These are phyloP conservation scores for Halocafeteria seosinensis DNA, from an alignment of 108 stramenopile genomes.

Conservation along the genomic window DNA sequence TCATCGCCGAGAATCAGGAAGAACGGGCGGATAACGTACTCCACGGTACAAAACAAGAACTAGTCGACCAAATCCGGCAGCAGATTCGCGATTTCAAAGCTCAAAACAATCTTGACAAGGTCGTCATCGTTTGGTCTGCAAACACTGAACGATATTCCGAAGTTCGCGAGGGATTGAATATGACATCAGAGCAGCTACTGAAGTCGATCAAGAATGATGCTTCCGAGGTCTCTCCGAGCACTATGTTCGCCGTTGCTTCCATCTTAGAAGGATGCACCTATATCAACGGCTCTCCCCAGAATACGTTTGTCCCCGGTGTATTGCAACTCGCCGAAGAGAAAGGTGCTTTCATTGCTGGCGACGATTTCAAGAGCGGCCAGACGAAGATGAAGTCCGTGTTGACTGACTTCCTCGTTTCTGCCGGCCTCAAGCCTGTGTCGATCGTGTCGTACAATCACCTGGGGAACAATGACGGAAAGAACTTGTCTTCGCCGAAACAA, in stretches of 20 bases:
- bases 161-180: slow-evolving; percentile 76
- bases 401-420: slow-evolving; percentile 84
- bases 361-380: slow-evolving; percentile 97
- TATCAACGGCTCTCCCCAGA: slow-evolving; percentile 95
- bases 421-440: slow-evolving; percentile 84
- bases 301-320: slow-evolving; percentile 95
- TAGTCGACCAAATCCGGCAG: slow-evolving; percentile 69
- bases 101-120: slow-evolving; percentile 63
- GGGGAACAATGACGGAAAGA: slow-evolving; percentile 94
- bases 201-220: slow-evolving; percentile 65
- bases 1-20: slow-evolving; percentile 90
- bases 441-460: slow-evolving; percentile 96
- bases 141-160: slow-evolving; percentile 89
- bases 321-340: slow-evolving; percentile 61
- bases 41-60: slow-evolving; percentile 69
- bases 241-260: slow-evolving; percentile 80
- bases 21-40: slow-evolving; percentile 85
- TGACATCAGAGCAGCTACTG: slow-evolving; percentile 68
- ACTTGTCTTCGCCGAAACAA: slow-evolving; percentile 76
- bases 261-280: slow-evolving; percentile 82
- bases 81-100: slow-evolving; percentile 79
- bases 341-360: slow-evolving; percentile 75
- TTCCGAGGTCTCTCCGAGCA: slow-evolving; percentile 79
- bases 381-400: slow-evolving; percentile 92
- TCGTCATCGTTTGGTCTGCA: slow-evolving; percentile 88